A percentile compares a stretch with the other conserved stretches of the same genome.
Evolutionary conservation across 2,329 filamentous ascomycete species (phyloP).

Genomic region (Cadophora gregata): DNA sequence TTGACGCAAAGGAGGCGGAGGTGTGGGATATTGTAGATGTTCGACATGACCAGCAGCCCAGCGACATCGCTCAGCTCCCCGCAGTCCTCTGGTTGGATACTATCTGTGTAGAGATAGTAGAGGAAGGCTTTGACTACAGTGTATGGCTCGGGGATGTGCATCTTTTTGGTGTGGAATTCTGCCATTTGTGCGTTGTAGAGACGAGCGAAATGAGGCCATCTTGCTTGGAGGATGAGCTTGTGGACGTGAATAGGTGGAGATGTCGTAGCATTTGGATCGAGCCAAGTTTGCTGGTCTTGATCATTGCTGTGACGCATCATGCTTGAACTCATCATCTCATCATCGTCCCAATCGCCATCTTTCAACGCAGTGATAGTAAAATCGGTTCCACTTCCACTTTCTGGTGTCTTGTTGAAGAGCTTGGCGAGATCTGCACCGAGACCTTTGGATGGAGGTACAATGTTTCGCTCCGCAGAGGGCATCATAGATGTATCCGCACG

Average conservation of each 20-base stretch:
- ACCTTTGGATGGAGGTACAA: slow-evolving; percentile 64
- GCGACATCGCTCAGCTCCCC: slow-evolving; percentile 84
- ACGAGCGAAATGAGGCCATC: slow-evolving; percentile 95
- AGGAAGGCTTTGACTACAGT: slow-evolving; percentile 92
- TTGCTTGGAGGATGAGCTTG: slow-evolving; percentile 89
- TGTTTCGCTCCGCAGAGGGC: slow-evolving; percentile 49
- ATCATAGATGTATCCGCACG: slow-evolving; percentile 56
- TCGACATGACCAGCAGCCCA: slow-evolving; percentile 94
- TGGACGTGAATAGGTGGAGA: slow-evolving; percentile 93
- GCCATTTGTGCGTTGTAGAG: slow-evolving; percentile 95
- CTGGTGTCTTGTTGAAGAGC: slow-evolving; percentile 85
- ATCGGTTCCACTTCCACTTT: slow-evolving; percentile 85
- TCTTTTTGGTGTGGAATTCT: slow-evolving; percentile 94
- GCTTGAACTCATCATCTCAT: slow-evolving; percentile 59
- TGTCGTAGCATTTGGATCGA: slow-evolving; percentile 66
- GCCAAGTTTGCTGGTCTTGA: slow-evolving; percentile 54
- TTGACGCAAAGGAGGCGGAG: slow-evolving; percentile 91
- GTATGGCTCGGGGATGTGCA: slow-evolving; percentile 98
- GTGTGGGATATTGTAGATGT: slow-evolving; percentile 96
- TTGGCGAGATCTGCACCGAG: slow-evolving; percentile 85
- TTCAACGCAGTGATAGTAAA: slow-evolving; percentile 88
- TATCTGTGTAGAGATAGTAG: slow-evolving; percentile 96
- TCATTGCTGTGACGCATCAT: slow-evolving; percentile 53
- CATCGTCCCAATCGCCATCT: slow-evolving; percentile 73
- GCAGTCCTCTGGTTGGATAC: slow-evolving; percentile 67